phyloP scores from a whole-genome alignment of 257 asterid genomes.

The Jacaranda mimosifolia region DNA sequence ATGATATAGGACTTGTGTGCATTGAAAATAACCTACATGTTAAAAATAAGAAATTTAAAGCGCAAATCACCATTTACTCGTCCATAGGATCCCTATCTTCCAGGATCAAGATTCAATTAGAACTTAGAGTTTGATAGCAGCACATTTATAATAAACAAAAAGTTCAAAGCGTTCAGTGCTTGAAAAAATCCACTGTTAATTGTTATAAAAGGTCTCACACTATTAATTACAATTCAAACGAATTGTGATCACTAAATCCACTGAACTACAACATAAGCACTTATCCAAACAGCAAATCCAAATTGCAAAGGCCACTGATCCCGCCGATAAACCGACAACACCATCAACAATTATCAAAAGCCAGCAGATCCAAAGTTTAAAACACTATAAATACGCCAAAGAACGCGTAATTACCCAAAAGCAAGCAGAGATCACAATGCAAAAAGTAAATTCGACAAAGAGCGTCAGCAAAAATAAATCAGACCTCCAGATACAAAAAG shows the following conservation, averaged over 20 bases:
- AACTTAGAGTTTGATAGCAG: not conserved
- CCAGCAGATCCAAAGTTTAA: constrained; percentile 42
- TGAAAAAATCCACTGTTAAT: not conserved
- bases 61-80: not conserved
- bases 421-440: constrained; percentile 25
- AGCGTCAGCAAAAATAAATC: not conserved
- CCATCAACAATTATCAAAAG: constrained; percentile 13
- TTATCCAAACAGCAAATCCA: constrained; percentile 27
- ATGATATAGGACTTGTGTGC: not conserved
- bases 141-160: not conserved
- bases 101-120: constrained; percentile 16
- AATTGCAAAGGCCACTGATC: constrained; percentile 21
- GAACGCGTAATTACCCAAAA: constrained; percentile 12
- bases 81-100: not conserved
- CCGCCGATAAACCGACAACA: constrained; percentile 4
- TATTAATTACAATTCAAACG: not conserved
- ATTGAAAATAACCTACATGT: not conserved
- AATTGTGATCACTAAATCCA: constrained; percentile 27
- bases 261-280: constrained; percentile 1
- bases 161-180: not conserved
- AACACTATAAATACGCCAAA: constrained; percentile 3
- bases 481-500: constrained; percentile 97
- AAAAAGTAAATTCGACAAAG: not conserved
- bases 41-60: not conserved
- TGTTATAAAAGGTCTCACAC: not conserved